Conservation (phyloP, 768 basidiomycete genomes). For the Tulasnella sp. region DNA sequence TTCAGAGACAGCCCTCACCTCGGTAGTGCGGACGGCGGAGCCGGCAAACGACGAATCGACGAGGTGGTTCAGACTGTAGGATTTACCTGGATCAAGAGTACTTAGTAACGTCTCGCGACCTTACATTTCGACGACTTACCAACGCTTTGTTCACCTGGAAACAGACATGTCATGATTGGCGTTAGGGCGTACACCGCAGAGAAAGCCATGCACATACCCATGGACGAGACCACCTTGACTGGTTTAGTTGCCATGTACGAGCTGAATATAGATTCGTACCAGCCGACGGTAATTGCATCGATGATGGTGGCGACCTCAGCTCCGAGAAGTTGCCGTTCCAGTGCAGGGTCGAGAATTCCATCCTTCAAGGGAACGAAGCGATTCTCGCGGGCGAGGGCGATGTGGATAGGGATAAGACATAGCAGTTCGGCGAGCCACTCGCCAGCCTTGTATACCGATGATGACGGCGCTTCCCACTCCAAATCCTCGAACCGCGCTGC, state of each 20-base stretch:
- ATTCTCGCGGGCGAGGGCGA: constrained; percentile 48
- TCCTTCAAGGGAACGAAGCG: constrained; percentile 50
- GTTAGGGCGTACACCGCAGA: background rate
- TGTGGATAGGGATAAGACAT: constrained; percentile 53
- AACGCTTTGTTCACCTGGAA: constrained; percentile 15
- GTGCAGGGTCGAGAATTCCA: constrained; percentile 37
- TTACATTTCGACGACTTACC: background rate
- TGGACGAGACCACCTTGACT: constrained; percentile 52
- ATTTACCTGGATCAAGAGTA: constrained; percentile 39
- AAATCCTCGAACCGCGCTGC: constrained; percentile 20
- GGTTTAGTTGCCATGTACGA: constrained; percentile 54
- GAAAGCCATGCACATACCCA: constrained; percentile 30
- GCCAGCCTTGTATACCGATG: constrained; percentile 33
- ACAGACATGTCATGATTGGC: background rate
- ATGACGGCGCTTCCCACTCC: constrained; percentile 10
- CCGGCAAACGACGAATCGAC: constrained; percentile 55
- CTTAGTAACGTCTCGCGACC: background rate
- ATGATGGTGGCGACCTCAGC: constrained; percentile 48
- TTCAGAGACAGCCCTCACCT: constrained; percentile 19
- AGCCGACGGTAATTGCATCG: constrained; percentile 44
- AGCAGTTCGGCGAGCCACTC: constrained; percentile 52
- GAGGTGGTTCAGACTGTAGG: constrained; percentile 46
- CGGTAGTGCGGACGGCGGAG: constrained; percentile 23
- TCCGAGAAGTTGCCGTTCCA: constrained; percentile 43
- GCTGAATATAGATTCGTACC: constrained; percentile 53